These are phyloP conservation scores for Lipomyces starkeyi DNA, from an alignment of 805 yeast genomes.

Conservation along the genomic window DNA sequence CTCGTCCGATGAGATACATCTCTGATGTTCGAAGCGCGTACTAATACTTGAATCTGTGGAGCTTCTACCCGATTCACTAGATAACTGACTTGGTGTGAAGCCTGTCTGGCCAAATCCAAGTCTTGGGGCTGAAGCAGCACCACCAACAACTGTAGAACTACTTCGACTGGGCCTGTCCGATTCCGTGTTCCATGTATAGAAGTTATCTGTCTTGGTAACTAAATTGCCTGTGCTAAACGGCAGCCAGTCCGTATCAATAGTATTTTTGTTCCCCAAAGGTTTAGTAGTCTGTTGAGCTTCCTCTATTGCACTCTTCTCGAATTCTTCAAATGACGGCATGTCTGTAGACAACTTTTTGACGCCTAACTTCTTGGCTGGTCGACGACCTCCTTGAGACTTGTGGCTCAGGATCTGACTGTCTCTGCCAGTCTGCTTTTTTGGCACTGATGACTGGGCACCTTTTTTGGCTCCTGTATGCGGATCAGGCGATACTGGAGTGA, in stretches of 20 bases:
- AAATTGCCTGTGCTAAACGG: background rate
- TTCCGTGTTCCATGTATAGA: background rate
- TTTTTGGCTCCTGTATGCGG: background rate
- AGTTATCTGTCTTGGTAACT: background rate
- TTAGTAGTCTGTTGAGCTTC: constrained; percentile 60
- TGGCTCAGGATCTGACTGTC: constrained; percentile 1
- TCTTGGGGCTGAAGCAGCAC: constrained; percentile 49
- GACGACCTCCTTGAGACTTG: background rate
- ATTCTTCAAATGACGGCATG: constrained; percentile 55
- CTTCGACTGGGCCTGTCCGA: background rate
- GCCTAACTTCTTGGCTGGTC: background rate
- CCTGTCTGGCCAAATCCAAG: constrained; percentile 87
- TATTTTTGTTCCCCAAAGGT: background rate
- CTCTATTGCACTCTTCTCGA: constrained; percentile 77
- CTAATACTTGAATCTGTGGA: constrained; percentile 5
- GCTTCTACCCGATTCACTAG: background rate
- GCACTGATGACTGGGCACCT: background rate
- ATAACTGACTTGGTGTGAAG: background rate
- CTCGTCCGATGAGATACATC: constrained; percentile 30
- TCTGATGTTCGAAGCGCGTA: constrained; percentile 6
- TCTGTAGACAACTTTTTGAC: constrained; percentile 13
- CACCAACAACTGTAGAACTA: background rate
- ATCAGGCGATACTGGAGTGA: background rate
- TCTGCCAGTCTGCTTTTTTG: background rate
- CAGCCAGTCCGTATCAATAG: background rate